These are phyloP conservation scores for Neoscytalidium dimidiatum DNA, from an alignment of 2,329 filamentous ascomycete genomes.

Conservation along the genomic window DNA sequence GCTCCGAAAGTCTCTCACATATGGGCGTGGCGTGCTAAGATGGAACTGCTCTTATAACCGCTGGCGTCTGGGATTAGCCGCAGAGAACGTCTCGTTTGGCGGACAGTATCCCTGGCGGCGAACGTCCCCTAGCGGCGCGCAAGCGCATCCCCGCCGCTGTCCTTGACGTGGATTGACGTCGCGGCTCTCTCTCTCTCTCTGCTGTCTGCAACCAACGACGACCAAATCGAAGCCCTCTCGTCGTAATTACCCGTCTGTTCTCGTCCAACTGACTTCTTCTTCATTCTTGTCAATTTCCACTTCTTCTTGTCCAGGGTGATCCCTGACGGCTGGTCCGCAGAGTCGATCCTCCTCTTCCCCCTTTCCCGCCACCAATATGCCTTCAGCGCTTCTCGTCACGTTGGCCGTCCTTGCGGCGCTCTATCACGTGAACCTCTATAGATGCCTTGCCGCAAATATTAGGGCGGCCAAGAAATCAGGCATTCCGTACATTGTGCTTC, in stretches of 20 bases:
- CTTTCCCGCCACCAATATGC: conserved; percentile 24
- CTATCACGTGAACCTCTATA: conserved; percentile 37
- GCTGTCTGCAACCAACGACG: not conserved
- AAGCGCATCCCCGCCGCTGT: not conserved
- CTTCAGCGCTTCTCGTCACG: conserved; percentile 29
- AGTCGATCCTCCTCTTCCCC: not conserved
- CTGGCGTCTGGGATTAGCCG: conserved; percentile 7
- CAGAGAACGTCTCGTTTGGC: not conserved
- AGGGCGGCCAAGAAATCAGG: conserved; percentile 48
- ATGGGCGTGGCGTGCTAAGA: not conserved
- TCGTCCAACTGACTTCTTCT: not conserved
- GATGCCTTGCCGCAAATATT: conserved; percentile 43
- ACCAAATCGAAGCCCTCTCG: not conserved
- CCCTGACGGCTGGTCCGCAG: not conserved
- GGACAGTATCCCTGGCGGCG: not conserved
- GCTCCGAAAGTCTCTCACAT: no score
- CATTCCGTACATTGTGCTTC: conserved; percentile 45
- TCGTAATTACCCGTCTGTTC: not conserved
- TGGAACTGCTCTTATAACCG: not conserved
- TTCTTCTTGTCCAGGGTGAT: not conserved
- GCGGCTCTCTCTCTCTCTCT: not conserved
- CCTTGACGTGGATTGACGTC: not conserved
- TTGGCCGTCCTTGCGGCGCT: conserved; percentile 33
- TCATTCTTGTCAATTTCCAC: not conserved
- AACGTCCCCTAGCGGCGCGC: not conserved